Percentiles rank a stretch among this genome's conserved stretches.
Evolutionary conservation across 495 filamentous ascomycete genomes (phyloP).

Genomic region (Daldinia decipiens): DNA sequence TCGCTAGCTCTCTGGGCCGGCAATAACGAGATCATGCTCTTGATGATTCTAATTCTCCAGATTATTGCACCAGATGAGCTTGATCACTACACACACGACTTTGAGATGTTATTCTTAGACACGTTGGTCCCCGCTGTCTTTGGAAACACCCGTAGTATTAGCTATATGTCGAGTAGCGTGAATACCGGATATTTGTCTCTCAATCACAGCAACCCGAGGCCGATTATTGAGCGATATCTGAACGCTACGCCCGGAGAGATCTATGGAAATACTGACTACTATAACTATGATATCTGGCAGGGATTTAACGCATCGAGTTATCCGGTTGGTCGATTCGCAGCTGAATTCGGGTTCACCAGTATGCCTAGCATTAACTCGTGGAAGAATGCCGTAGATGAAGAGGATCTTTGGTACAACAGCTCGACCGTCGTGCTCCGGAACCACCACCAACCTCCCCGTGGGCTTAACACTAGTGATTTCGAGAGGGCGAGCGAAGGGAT

Average conservation of each 20-base stretch:
- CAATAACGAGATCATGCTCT: conserved; percentile 71
- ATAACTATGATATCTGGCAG: conserved; percentile 68
- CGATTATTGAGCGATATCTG: conserved; percentile 69
- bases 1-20: conserved; percentile 75
- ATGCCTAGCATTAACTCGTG: conserved; percentile 74
- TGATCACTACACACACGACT: conserved; percentile 62
- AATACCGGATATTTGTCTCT: conserved; percentile 70
- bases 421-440: conserved; percentile 69
- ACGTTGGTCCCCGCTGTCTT: conserved; percentile 70
- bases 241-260: conserved; percentile 66
- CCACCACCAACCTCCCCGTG: conserved; percentile 70
- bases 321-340: conserved; percentile 71
- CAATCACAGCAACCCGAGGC: conserved; percentile 65
- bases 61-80: conserved; percentile 55
- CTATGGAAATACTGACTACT: conserved; percentile 76
- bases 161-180: conserved; percentile 74
- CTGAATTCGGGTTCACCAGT: conserved; percentile 74
- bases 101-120: conserved; percentile 70
- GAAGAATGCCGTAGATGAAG: conserved; percentile 62
- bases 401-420: conserved; percentile 70
- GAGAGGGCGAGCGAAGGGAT: conserved; percentile 58
- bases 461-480: conserved; percentile 59
- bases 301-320: conserved; percentile 68
- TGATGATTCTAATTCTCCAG: conserved; percentile 62
- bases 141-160: conserved; percentile 71